Evolutionary conservation across 352 stramenopile genomes (phyloP).

Genomic region (Phytophthora nicotianae): DNA sequence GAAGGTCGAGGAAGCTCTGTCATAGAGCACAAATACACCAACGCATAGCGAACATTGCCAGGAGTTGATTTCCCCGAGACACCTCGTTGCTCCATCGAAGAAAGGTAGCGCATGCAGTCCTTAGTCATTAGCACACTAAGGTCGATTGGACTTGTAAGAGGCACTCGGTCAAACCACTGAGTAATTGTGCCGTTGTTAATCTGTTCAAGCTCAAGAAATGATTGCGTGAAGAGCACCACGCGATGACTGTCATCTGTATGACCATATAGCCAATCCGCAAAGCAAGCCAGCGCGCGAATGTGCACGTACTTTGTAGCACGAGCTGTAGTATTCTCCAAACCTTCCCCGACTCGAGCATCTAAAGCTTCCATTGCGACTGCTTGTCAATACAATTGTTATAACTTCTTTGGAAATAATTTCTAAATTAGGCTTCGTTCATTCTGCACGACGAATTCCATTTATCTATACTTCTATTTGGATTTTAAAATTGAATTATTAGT

Average conservation of each 20-base stretch:
- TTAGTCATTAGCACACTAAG: neutral
- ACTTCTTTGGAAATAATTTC: neutral
- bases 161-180: neutral
- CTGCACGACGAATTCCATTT: too few species aligned
- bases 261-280: too few species aligned
- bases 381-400: neutral
- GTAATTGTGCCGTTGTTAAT: neutral
- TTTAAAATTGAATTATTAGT: too few species aligned
- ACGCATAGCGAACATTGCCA: neutral
- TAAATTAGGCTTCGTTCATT: too few species aligned
- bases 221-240: too few species aligned
- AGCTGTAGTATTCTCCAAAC: neutral
- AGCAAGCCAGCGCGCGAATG: too few species aligned
- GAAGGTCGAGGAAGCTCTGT: neutral
- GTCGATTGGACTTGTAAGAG: neutral
- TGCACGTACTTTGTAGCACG: too few species aligned
- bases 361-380: neutral
- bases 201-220: too few species aligned
- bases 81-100: constrained; percentile 3
- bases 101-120: constrained; percentile 2
- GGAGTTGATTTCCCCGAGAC: too few species aligned
- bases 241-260: too few species aligned
- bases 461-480: too few species aligned
- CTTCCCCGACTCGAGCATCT: neutral
- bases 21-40: neutral